Evolutionary conservation across 495 filamentous ascomycete genomes (phyloP), one percentile per base, ranked within the genome.

Genomic region (Ascodesmis nigricans): DNA sequence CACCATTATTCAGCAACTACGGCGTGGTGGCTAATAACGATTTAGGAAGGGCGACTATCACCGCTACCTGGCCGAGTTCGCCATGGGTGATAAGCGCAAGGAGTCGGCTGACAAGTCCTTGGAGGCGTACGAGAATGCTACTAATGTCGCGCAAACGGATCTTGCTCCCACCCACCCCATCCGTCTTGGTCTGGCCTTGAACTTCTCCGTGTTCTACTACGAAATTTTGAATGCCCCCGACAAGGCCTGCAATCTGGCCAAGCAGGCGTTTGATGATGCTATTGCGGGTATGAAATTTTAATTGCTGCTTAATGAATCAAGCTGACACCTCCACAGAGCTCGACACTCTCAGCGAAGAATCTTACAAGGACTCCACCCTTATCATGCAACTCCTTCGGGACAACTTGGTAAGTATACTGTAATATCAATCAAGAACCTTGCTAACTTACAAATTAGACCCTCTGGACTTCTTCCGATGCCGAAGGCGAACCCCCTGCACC

Each of bases 131-230:
- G 95, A 95, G 71, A 73, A 71, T 55, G 87, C 87, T 49, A 95
- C 87, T 54, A 84, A 95, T 60, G 82, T 97, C 53, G 87, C 87
- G 33, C 79, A 90, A 59, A 95, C 87, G 38, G 87, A 95, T 58
- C 77, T 97, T 43, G 81, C 90, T 37, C 90, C 87, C 36, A 97
- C 87, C 35, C 87, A 97, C 69, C 87, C 87, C 56, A 97, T 97
- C 66, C 87, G 87, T 50, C 81, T 97, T 33, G 87, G 87, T 54
- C 73, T 97, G 45, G 87, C 87, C 52, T 73, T 95, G 33, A 97
- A 97, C 78, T 95, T 97, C 69, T 97, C 87, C 28, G 87, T 97
- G 52, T 97, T 97, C 69, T 95, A 97, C 74, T 97, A 97, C 56
- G 87, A 97, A 66, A 97, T 97, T 59, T 67, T 95, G 50, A 97